These are phyloP conservation scores for Stemphylium beticola DNA, from an alignment of 2,329 filamentous ascomycete genomes.

Conservation along the genomic window DNA sequence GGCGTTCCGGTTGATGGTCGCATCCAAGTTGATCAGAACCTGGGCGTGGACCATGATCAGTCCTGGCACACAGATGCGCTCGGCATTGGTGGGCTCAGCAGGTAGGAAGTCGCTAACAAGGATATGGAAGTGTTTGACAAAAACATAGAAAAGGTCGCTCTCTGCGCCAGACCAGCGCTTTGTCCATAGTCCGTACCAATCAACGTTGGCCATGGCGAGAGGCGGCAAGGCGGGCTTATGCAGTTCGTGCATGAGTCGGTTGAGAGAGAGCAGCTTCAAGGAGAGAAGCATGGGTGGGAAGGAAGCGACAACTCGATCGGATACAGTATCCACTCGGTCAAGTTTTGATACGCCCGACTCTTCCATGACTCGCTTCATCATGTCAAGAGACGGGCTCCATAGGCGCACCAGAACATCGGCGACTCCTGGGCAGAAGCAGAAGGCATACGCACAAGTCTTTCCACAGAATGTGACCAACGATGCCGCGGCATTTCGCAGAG, in stretches of 20 bases:
- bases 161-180: conserved; percentile 86
- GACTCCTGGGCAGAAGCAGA: conserved; percentile 88
- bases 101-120: conserved; percentile 70
- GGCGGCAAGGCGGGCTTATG: conserved; percentile 71
- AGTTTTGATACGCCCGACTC: conserved; percentile 68
- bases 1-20: conserved; percentile 78
- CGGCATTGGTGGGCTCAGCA: conserved; percentile 57
- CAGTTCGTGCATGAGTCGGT: conserved; percentile 64
- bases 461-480: conserved; percentile 80
- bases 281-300: conserved; percentile 72
- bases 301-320: conserved; percentile 68
- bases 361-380: conserved; percentile 73
- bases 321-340: conserved; percentile 55
- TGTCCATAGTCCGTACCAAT: conserved; percentile 86
- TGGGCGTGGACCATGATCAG: conserved; percentile 84
- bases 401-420: conserved; percentile 82
- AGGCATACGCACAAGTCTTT: conserved; percentile 89
- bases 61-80: conserved; percentile 72
- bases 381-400: conserved; percentile 74
- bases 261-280: conserved; percentile 68
- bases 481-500: conserved; percentile 72
- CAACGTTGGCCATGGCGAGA: conserved; percentile 72
- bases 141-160: conserved; percentile 89
- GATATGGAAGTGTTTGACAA: conserved; percentile 85
- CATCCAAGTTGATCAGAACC: conserved; percentile 77